Evolutionary conservation across 345 rosid genomes (phyloP), one percentile per base, ranked within the genome.

Genomic region (Pseudoturritis turrita): DNA sequence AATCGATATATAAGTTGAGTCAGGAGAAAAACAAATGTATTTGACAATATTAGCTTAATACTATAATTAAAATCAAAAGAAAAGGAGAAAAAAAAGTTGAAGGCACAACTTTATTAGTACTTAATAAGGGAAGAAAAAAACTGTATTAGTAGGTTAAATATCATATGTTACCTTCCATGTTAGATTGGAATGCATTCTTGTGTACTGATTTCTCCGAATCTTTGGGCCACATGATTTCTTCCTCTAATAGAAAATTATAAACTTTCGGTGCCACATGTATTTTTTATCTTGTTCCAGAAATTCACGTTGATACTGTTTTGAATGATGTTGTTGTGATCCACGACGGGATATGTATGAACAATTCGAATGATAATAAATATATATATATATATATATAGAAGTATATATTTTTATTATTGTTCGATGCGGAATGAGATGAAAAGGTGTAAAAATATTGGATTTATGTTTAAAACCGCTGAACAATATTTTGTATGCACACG

Each of bases 241-340:
- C 62, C 50, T 60, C 50, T 61, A 33, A 3, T 23, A 18, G 50
- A 18, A 33, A 31, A 12, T 41, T 44, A 68, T 39, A 25, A 53
- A 43, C 36, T 62, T 74, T 75, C 79, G 37, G 37, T 75, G 79
- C 74, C 70, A 60, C 69, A 23, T 61, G 33, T 45, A 4, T 10
- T 40, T 57, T 33, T 33, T 8, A 33, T 33, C 37, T 8, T 9
- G 10, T 9, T 33, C 37, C 37, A 7, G 11, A 33, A 33, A 33
- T 33, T 33, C 37, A 33, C 9, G 10, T 33, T 33, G 37, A 33
- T 33, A 33, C 37, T n/a, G n/a, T n/a, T n/a, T n/a, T n/a, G n/a
- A n/a, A n/a, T n/a, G n/a, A n/a, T n/a, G n/a, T n/a, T n/a, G n/a
- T n/a, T n/a, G n/a, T n/a, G n/a, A n/a, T n/a, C n/a, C n/a, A n/a